phyloP scores from a whole-genome alignment of 345 rosid genomes.

The Citrus cavaleriei region DNA sequence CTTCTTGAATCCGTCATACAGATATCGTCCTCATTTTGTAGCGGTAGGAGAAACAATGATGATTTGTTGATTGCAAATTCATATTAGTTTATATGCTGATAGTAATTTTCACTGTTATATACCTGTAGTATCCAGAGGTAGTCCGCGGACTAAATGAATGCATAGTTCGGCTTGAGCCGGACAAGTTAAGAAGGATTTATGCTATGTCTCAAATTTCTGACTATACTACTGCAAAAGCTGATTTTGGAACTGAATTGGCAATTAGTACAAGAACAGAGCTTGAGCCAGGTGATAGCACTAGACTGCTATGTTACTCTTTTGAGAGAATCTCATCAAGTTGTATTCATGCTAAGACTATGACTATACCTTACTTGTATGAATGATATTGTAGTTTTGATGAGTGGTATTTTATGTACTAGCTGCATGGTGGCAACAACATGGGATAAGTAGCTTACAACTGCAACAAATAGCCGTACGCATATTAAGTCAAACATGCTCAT shows the following conservation, averaged over 20 bases:
- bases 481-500: conserved; percentile 35
- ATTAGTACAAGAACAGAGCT: conserved; percentile 43
- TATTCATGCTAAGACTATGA: background rate
- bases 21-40: conserved; percentile 36
- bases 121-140: conserved; percentile 32
- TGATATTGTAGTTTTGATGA: background rate
- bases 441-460: conserved; percentile 29
- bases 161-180: conserved; percentile 41
- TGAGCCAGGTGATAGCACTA: conserved; percentile 37
- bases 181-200: conserved; percentile 29
- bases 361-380: background rate
- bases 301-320: background rate
- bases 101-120: background rate
- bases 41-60: conserved; percentile 24
- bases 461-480: conserved; percentile 31
- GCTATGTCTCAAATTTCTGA: conserved; percentile 38
- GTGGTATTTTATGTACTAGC: conserved; percentile 19
- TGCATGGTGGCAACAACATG: conserved; percentile 41
- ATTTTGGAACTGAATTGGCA: conserved; percentile 47
- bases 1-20: conserved; percentile 45
- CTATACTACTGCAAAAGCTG: conserved; percentile 40
- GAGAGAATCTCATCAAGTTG: background rate
- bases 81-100: background rate
- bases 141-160: conserved; percentile 44
- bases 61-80: background rate